Conservation (phyloP, 2,329 filamentous ascomycete species). For the Sporothrix euskadiensis region DNA sequence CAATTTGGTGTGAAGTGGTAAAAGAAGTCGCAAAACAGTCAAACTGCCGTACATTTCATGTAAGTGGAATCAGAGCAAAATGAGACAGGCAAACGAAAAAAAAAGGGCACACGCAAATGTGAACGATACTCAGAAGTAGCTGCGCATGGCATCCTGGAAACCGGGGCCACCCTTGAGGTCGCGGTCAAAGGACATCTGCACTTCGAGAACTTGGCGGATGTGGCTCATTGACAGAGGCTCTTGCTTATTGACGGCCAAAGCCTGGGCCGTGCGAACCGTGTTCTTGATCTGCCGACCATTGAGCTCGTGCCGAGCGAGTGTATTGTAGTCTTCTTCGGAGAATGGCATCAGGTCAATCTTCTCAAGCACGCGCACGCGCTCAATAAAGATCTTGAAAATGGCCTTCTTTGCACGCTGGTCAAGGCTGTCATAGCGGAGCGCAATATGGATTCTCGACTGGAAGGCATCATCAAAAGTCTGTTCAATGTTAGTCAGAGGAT, state of each 20-base stretch:
- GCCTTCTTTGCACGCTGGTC: constrained; percentile 69
- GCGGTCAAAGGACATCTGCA: constrained; percentile 77
- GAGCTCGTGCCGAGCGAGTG: constrained; percentile 65
- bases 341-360: constrained; percentile 62
- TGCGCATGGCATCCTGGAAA: constrained; percentile 81
- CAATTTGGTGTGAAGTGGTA: not conserved
- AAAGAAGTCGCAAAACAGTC: not conserved
- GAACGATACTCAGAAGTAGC: constrained; percentile 58
- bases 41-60: not conserved
- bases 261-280: constrained; percentile 78
- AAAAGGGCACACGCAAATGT: not conserved
- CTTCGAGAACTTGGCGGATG: constrained; percentile 78
- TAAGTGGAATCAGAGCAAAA: not conserved
- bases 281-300: constrained; percentile 80
- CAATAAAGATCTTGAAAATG: constrained; percentile 83
- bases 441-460: constrained; percentile 83
- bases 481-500: not conserved
- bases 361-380: constrained; percentile 67
- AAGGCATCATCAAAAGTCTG: constrained; percentile 81
- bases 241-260: constrained; percentile 74
- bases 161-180: constrained; percentile 80
- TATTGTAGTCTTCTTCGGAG: constrained; percentile 65
- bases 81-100: not conserved
- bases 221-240: constrained; percentile 74
- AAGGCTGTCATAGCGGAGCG: constrained; percentile 76